Percentiles rank a stretch among this genome's conserved stretches.
Conservation (phyloP, 371 early-diverging fungal species). For the Lichtheimia corymbifera region DNA sequence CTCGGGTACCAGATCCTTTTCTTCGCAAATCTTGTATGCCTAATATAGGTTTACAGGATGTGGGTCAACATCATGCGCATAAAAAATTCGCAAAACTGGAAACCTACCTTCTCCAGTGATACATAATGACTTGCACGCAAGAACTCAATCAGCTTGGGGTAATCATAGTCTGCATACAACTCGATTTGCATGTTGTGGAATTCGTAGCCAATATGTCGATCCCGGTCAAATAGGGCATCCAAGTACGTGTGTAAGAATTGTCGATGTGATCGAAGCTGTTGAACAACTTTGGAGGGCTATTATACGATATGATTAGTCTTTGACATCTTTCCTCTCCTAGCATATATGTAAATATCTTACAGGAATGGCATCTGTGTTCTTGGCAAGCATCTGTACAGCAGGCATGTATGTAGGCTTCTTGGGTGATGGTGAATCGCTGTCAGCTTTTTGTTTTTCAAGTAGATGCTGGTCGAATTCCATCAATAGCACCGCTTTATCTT, state of each 20-base stretch:
- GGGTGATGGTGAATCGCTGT: slow-evolving; percentile 8
- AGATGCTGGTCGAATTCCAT: slow-evolving; percentile 83
- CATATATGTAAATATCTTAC: slow-evolving; percentile 41
- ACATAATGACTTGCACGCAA: slow-evolving; percentile 78
- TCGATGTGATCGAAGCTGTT: slow-evolving; percentile 57
- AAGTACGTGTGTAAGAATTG: slow-evolving; percentile 82
- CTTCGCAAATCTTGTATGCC: slow-evolving; percentile 84
- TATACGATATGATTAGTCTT: not conserved
- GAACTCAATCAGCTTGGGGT: slow-evolving; percentile 77
- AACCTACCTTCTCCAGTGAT: slow-evolving; percentile 59
- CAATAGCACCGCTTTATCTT: slow-evolving; percentile 74
- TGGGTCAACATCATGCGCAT: too few species aligned
- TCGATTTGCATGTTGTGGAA: slow-evolving; percentile 89
- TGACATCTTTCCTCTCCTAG: not conserved
- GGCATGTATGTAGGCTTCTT: slow-evolving; percentile 44
- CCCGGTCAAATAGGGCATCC: slow-evolving; percentile 81
- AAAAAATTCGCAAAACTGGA: too few species aligned
- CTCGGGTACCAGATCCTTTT: slow-evolving; percentile 87
- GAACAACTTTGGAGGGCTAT: slow-evolving; percentile 66
- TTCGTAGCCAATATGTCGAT: slow-evolving; percentile 72
- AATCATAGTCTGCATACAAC: slow-evolving; percentile 91
- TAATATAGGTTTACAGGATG: slow-evolving; percentile 22
- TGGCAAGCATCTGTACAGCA: slow-evolving; percentile 78
- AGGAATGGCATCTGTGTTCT: slow-evolving; percentile 83
- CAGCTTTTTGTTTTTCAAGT: slow-evolving; percentile 32